Base-by-base conservation (phyloP, 768 basidiomycete genomes). In the Agrocybe praecox region DNA sequence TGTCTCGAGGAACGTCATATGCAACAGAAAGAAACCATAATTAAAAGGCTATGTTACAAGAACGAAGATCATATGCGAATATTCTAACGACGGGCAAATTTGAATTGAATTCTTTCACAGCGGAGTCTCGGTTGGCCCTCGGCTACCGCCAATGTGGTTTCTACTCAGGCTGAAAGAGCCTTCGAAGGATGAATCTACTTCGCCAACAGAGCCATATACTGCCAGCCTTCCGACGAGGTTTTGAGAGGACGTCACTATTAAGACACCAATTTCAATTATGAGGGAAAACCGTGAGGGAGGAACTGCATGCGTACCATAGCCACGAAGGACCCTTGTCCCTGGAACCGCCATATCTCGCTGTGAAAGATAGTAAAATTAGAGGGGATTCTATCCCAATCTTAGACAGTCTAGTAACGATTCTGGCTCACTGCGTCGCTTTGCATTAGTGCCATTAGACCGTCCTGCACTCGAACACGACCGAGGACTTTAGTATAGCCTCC, bases 401-500 rank as follows among this genome's bases (percentile, higher is more conserved):
- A 43, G 34, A 18, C 36, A 44, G 17, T 21, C 29, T 56, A 40
- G 23, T 36, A 45, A 14, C 21, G 19, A 45, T 1, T 5, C 32
- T 23, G 34, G 55, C 64, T 45, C 24, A 64, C 63, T 15, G 48
- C 55, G 22, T 44, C 46, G 24, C 49, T 58, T 50, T 56, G 60
- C 23, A 77, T 60, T 32, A 89, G 67, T 3, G 81, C 76, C 24
- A 87, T 71, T 36, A 88, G 71, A 14, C 88, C 88, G 67, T 89
- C 88, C 36, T 74, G 73, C 8, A 82, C 69, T 26, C 88, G 74
- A 14, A 89, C 72, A 26, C 86, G 80, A 34, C 88, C 88, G 42
- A 82, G 67, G 49, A 88, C 73, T 53, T 46, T 52, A 47, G 70
- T 76, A 54, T 80, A 82, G 3, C 73, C 76, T 2, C 83, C 85